Base-by-base conservation (phyloP, 2,329 filamentous ascomycete species). In the Chaetomium sp. region DNA sequence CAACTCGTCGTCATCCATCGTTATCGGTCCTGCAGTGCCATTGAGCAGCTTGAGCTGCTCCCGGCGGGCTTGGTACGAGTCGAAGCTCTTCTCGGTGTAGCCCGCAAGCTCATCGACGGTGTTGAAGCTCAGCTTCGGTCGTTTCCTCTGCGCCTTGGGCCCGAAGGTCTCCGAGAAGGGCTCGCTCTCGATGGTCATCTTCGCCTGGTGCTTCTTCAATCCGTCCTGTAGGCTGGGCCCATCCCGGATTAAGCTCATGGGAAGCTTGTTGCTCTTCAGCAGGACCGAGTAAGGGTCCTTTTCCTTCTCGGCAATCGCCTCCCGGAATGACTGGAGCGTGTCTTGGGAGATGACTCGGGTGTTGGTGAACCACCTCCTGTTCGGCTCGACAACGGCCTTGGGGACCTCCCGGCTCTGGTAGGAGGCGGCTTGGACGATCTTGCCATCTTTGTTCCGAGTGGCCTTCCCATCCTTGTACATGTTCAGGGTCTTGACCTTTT, bases 341-440 rank as follows among this genome's bases (percentile, higher is more conserved):
- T 96, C 92, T 76, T 97, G 94, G 1, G 90, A 92, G 74, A 97
- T 96, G 59, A 87, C 85, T 60, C 95, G 84, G 38, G 94, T 97
- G 78, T 97, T 97, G 73, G 90, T 92, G 80, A 99, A 99, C 95
- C 95, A 99, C 80, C 96, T 96, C 74, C 95, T 86, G 80, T 98
- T 96, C 57, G 95, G 95, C 81, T 98, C 94, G 74, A 98, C 91
- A 70, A 93, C 87, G 70, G 94, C 95, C 65, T 85, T 87, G 55
- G 94, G 93, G 25, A 89, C 80, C 42, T 97, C 93, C 74, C 87
- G 84, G 66, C 90, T 93, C 80, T 98, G 75, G 69, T 61, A 76
- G 3, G 66, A 70, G 27, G 72, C 75, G 42, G 73, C 74, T 78
- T 95, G 89, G 62, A 89, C 90, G 75, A 99, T 90, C 72, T 94